Percentiles rank a stretch among this genome's conserved stretches.
Evolutionary conservation across 164 flowering plant species (phyloP).

Genomic region (Chloranthus sessilifolius): DNA sequence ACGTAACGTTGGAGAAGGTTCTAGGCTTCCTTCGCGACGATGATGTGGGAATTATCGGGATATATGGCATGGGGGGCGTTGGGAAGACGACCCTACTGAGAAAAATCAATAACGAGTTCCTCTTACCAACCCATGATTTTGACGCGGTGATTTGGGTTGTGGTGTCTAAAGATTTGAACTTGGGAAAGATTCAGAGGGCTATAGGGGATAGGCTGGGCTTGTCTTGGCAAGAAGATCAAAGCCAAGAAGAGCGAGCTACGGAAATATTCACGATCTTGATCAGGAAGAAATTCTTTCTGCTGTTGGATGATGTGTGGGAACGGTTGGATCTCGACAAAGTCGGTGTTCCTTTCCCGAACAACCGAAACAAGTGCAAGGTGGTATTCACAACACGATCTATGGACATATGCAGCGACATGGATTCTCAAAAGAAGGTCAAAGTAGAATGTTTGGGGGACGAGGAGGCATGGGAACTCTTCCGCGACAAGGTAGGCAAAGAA

Average conservation of each 20-base stretch:
- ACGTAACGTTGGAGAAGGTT: background rate
- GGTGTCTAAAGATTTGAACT: slow-evolving; percentile 1
- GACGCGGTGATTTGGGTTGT: background rate
- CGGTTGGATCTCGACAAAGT: slow-evolving; percentile 1
- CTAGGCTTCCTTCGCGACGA: background rate
- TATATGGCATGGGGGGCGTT: slow-evolving; percentile 13
- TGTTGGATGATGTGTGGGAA: slow-evolving; percentile 14
- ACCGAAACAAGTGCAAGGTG: slow-evolving; percentile 1
- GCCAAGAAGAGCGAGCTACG: background rate
- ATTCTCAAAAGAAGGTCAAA: slow-evolving; percentile 4
- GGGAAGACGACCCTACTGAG: slow-evolving; percentile 12
- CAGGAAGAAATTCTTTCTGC: slow-evolving; percentile 6
- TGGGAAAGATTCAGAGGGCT: background rate
- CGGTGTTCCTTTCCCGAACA: slow-evolving; percentile 4
- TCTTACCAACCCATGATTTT: background rate
- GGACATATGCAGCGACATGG: slow-evolving; percentile 4
- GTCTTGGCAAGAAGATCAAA: background rate
- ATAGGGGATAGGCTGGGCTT: background rate
- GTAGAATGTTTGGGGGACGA: background rate
- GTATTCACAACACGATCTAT: slow-evolving; percentile 7
- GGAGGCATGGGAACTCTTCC: slow-evolving; percentile 10
- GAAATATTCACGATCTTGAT: background rate
- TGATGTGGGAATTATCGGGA: background rate
- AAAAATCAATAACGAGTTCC: background rate
- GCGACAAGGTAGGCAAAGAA: slow-evolving; percentile 6